Evolutionary conservation across 768 basidiomycete species (phyloP), one percentile per base, ranked within the genome.

Genomic region (Tremella yokohamensis): DNA sequence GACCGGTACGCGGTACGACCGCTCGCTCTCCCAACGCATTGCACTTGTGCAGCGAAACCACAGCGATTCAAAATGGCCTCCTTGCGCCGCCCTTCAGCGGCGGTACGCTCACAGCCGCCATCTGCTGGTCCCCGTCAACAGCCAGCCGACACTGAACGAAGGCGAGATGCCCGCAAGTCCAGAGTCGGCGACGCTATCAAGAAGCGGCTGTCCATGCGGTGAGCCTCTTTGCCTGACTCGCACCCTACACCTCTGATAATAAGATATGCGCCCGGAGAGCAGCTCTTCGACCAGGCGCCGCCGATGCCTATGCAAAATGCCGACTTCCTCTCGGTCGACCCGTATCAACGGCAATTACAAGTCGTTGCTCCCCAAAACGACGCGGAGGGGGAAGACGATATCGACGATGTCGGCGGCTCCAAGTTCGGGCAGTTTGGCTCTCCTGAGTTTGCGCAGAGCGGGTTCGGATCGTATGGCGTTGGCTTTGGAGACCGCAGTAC

Each of bases 151-250:
- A 44, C 49, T 13, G 44, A 59, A 18, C 57, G 61, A 7, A 54
- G 49, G 34, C 49, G 61, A 25, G 62, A 68, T 57, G 71, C 68
- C 18, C 78, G 81, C 47, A 81, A 81, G 67, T 80, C 81, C 26
- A 77, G 79, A 11, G 81, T 83, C 19, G 82, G 91, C 75, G 93
- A 93, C 82, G 90, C 88, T 79, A 91, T 96, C 78, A 91, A 90
- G 83, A 90, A 90, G 78, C 87, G 93, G 71, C 87, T 96, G 85
- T 92, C 91, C 15, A 88, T 87, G 83, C 85, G 92, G 74, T 96
- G 89, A 83, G 89, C 87, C 39, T 47, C 8, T 50, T 49, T 11
- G 11, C 7, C 13, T 18, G 49, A 26, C 29, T 42, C 4, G 16
- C 13, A 18, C n/a, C 16, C 19, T 15, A 26, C 44, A 26, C 20